These are phyloP conservation scores for Lolium perenne DNA, from an alignment of 176 grass and related monocot genomes.

Conservation along the genomic window DNA sequence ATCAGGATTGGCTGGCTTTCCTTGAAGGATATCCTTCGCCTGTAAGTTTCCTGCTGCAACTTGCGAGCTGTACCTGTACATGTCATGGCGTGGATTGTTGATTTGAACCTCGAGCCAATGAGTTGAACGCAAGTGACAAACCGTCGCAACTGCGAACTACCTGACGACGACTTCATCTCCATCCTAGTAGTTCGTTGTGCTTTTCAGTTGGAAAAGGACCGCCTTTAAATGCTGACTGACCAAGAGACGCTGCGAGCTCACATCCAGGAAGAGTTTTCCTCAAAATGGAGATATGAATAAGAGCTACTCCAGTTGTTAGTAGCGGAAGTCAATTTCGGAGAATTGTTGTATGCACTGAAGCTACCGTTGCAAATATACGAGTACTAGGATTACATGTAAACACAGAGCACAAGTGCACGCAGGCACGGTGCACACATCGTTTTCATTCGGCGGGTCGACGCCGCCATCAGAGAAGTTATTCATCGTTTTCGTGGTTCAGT, in stretches of 20 bases:
- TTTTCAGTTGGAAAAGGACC: slow-evolving; percentile 25
- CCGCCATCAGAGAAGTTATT: neutral
- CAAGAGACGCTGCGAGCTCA: neutral
- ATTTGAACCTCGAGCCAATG: slow-evolving; percentile 38
- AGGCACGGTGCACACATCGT: neutral
- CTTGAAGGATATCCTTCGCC: slow-evolving; percentile 43
- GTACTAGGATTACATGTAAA: neutral
- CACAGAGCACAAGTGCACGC: neutral
- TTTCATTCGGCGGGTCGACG: neutral
- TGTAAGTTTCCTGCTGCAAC: slow-evolving; percentile 45
- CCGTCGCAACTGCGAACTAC: slow-evolving; percentile 50
- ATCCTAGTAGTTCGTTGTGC: neutral
- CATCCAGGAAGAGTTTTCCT: neutral
- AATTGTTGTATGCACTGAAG: neutral
- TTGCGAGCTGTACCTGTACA: slow-evolving; percentile 14
- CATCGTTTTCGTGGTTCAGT: neutral
- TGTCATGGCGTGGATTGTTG: slow-evolving; percentile 26
- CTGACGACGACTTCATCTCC: slow-evolving; percentile 38
- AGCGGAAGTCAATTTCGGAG: neutral
- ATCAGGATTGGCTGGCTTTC: neutral
- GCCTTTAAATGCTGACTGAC: slow-evolving; percentile 40
- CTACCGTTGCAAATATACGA: neutral
- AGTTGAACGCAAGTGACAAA: slow-evolving; percentile 32
- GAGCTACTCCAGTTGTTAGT: neutral
- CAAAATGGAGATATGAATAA: neutral